These are phyloP conservation scores for Vanrija sp. DNA, from an alignment of 1,284 basidiomycete genomes.

Conservation along the genomic window DNA sequence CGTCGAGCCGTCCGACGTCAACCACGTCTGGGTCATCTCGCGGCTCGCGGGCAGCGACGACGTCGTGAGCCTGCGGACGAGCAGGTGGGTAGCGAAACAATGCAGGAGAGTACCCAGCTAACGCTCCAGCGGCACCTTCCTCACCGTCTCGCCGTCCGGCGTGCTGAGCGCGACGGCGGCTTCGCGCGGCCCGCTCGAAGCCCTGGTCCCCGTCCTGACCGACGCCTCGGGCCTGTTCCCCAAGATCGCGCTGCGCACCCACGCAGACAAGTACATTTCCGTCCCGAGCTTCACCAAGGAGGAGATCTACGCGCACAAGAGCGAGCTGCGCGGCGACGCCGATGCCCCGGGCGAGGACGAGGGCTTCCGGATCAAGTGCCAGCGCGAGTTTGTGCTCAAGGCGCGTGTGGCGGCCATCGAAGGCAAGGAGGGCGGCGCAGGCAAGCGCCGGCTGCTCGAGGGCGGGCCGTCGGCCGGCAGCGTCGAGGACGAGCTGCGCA, in stretches of 20 bases:
- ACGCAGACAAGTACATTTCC: conserved; percentile 38
- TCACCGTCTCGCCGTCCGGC: conserved; percentile 45
- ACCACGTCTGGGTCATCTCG: conserved; percentile 54
- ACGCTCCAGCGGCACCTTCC: conserved; percentile 42
- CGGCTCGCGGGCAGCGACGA: conserved; percentile 52
- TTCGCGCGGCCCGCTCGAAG: conserved; percentile 48
- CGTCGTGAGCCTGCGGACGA: conserved; percentile 49
- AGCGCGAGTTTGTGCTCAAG: conserved; percentile 83
- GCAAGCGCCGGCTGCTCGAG: conserved; percentile 56
- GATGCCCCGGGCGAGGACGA: conserved; percentile 75
- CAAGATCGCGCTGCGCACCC: conserved; percentile 25
- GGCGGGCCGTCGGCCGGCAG: conserved; percentile 49
- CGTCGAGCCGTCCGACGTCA: conserved; percentile 50
- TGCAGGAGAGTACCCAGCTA: neutral
- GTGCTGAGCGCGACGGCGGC: conserved; percentile 40
- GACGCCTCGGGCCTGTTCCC: conserved; percentile 28
- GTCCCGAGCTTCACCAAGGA: conserved; percentile 15
- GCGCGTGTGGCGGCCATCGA: conserved; percentile 52
- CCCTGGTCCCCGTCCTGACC: conserved; percentile 32
- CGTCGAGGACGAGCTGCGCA: conserved; percentile 43
- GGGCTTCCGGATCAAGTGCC: conserved; percentile 81
- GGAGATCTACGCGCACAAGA: conserved; percentile 33
- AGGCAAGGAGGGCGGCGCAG: conserved; percentile 41
- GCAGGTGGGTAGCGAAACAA: conserved; percentile 36
- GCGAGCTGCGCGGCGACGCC: conserved; percentile 74